A percentile compares a stretch with the other conserved stretches of the same genome.
Evolutionary conservation across 2,329 filamentous ascomycete genomes (phyloP).

Genomic region (Exserohilum turcica): DNA sequence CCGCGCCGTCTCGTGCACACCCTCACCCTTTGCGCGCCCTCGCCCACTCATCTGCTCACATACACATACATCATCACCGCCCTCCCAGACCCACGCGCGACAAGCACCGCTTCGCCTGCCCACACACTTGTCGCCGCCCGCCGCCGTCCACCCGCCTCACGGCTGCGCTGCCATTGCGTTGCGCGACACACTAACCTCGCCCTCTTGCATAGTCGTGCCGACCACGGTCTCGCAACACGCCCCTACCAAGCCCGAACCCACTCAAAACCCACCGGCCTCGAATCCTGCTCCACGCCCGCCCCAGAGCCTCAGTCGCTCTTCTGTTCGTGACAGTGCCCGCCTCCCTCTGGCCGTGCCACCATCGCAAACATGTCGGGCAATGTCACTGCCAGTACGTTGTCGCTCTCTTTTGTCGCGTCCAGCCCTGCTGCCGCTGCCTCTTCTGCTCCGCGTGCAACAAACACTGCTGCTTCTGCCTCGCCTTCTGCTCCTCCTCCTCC

Average conservation of each 20-base stretch:
- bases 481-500: constrained; percentile 16
- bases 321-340: constrained; percentile 8
- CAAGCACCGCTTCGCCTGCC: constrained; percentile 16
- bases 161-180: constrained; percentile 24
- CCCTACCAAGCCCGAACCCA: not conserved
- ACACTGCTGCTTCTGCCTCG: constrained; percentile 11
- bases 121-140: constrained; percentile 12
- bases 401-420: constrained; percentile 26
- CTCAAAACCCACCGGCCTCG: constrained; percentile 5
- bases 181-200: constrained; percentile 30
- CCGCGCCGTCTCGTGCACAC: constrained; percentile 28
- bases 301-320: constrained; percentile 11
- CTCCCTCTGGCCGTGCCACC: constrained; percentile 15
- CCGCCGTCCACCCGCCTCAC: constrained; percentile 12
- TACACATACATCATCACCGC: constrained; percentile 28
- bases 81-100: constrained; percentile 22
- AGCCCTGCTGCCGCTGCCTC: constrained; percentile 2
- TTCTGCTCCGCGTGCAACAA: constrained; percentile 15
- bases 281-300: constrained; percentile 4
- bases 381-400: constrained; percentile 43
- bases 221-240: constrained; percentile 2
- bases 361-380: constrained; percentile 36
- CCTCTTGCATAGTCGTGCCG: constrained; percentile 14
- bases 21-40: not conserved
- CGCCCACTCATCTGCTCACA: constrained; percentile 4